Evolutionary conservation across 73 alveolate species (phyloP), one percentile per base, ranked within the genome.

Genomic region (Diophrys appendiculata): DNA sequence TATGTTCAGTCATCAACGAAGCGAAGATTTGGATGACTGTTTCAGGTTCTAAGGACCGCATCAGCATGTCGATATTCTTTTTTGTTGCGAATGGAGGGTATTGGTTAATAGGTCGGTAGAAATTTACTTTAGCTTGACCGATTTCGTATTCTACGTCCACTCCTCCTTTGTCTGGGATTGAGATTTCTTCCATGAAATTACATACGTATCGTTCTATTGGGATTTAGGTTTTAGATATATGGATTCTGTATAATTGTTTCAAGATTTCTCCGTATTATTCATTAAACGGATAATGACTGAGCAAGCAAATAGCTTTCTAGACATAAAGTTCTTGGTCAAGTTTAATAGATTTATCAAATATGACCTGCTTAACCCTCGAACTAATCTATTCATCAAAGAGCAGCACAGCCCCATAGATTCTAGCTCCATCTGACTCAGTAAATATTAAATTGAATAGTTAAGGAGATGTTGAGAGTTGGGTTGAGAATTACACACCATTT

Each of bases 151-250:
- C 78, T 25, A 90, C 94, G 29, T 60, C 18, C 8, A 90, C 80
- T 55, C 71, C 73, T n/a, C 92, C 92, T 71, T 85, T 85, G 52
- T 90, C 96, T 23, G 96, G 96, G 23, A 90, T 88, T 1, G 96
- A 90, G 23, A 90, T 86, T 74, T 90, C 96, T 25, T 85, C 91
- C 80, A 87, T 84, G 28, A 90, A 34, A 67, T 90, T 90, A 25
- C 83, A 81, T 29, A 90, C 69, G 76, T 76, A 76, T 34, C 96
- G 80, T 56, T 90, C 96, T 23, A 90, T 71, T 8, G 96, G 96
- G 68, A 90, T 75, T 25, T 43, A 80, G 67, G 84, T 85, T 26
- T 72, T 52, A 0, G 96, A 80, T 26, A 90, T 52, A 35, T 86
- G 91, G 0, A 90, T 56, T 27, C 92, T 73, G 55, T 86, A 90